Percentiles rank a stretch among this genome's conserved stretches.
Evolutionary conservation across 192 early-diverging fungal species (phyloP).

Genomic region (Fimicolochytrium jonesii): DNA sequence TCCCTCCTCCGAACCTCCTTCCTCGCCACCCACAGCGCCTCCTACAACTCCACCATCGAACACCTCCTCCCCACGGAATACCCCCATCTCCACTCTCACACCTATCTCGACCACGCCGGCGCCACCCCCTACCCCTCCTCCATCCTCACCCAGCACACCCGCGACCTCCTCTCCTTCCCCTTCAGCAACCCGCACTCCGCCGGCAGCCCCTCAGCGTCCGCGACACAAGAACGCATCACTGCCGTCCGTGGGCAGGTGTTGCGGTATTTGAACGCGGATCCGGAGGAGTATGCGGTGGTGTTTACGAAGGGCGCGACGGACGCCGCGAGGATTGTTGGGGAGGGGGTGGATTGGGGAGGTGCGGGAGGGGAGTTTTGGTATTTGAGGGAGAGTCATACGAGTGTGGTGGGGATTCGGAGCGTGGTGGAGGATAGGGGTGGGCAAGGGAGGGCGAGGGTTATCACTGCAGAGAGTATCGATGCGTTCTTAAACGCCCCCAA

Average conservation of each 20-base stretch:
- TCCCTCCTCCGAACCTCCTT: too few species aligned
- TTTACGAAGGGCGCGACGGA: conserved; percentile 78
- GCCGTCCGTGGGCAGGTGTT: conserved; percentile 22
- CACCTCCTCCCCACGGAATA: conserved; percentile 11
- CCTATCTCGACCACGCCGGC: conserved; percentile 44
- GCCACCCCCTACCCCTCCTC: conserved; percentile 23
- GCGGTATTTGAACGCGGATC: conserved; percentile 52
- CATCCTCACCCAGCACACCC: conserved; percentile 12
- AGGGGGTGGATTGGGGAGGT: conserved; percentile 55
- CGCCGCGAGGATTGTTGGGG: conserved; percentile 70
- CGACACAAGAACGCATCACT: conserved; percentile 12
- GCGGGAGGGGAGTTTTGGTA: conserved; percentile 45
- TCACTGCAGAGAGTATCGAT: not conserved
- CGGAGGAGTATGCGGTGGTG: conserved; percentile 60
- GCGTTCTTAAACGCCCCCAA: not conserved
- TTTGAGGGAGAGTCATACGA: conserved; percentile 69
- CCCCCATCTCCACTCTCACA: conserved; percentile 24
- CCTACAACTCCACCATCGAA: conserved; percentile 13
- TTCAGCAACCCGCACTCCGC: conserved; percentile 41
- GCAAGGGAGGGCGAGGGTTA: conserved; percentile 16
- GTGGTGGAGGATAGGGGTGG: conserved; percentile 29
- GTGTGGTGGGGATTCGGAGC: conserved; percentile 67
- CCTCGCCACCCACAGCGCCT: too few species aligned
- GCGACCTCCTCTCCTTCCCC: conserved; percentile 13
- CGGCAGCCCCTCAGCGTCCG: conserved; percentile 1